Percentiles rank a stretch among this genome's conserved stretches.
Conservation (phyloP, 345 rosid species). For the Salix koriyanagi region DNA sequence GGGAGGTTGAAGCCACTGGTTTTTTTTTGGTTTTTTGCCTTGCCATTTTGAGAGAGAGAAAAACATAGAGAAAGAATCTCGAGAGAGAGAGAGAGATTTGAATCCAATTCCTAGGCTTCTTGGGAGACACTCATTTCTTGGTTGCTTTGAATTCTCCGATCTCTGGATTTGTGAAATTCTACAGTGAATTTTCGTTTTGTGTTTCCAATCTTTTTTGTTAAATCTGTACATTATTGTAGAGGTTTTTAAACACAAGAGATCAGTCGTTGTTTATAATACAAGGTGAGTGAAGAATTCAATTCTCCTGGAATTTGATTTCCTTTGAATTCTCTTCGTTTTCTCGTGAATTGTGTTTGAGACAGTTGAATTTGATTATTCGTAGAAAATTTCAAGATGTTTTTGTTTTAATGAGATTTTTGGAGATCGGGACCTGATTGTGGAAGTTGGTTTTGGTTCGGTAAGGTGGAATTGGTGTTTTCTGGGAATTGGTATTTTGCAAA, state of each 20-base stretch:
- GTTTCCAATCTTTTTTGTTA: background rate
- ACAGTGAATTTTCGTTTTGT: background rate
- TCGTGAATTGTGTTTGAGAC: background rate
- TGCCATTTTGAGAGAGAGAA: constrained; percentile 5
- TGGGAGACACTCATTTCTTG: background rate
- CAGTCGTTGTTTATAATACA: background rate
- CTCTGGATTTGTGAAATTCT: background rate
- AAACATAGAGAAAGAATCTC: background rate
- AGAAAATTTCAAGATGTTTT: constrained; percentile 4
- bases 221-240: background rate
- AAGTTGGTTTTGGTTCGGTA: background rate
- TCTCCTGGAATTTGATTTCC: background rate
- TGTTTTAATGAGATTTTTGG: constrained; percentile 3
- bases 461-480: constrained; percentile 3
- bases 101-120: background rate
- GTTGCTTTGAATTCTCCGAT: constrained; percentile 5
- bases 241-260: background rate
- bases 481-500: background rate
- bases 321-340: background rate
- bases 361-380: constrained; percentile 16
- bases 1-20: constrained; percentile 57
- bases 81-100: constrained; percentile 10
- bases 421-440: constrained; percentile 41
- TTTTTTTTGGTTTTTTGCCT: constrained; percentile 23
- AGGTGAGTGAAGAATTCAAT: constrained; percentile 9